Percentiles rank a stretch among this genome's conserved stretches.
These are phyloP conservation scores for Closterium sp. DNA, from an alignment of 139 green algal species.

Conservation along the genomic window DNA sequence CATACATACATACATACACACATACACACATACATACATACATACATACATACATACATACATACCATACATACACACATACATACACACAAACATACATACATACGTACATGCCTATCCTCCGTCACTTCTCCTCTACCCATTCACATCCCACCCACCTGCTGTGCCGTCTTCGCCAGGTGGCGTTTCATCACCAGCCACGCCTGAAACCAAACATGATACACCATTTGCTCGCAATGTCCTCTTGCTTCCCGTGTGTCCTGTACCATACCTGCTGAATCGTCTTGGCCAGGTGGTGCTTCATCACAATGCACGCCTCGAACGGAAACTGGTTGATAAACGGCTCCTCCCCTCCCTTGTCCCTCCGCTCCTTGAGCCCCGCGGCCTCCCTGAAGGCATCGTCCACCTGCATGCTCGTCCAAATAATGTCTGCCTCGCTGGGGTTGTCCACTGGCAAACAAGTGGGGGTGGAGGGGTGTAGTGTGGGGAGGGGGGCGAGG, in stretches of 20 bases:
- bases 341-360: background rate
- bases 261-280: conserved; percentile 23
- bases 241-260: background rate
- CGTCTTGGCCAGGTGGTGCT: conserved; percentile 46
- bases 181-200: conserved; percentile 52
- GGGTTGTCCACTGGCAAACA: conserved; percentile 39
- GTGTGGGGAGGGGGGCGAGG: too few species aligned
- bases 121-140: too few species aligned
- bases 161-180: conserved; percentile 28
- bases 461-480: too few species aligned
- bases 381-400: conserved; percentile 14
- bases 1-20: background rate
- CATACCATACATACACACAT: background rate
- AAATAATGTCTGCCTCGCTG: conserved; percentile 40
- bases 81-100: background rate
- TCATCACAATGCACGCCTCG: conserved; percentile 51
- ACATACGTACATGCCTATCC: background rate
- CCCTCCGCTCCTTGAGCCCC: background rate
- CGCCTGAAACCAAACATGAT: conserved; percentile 10
- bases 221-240: background rate
- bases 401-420: conserved; percentile 31
- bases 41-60: background rate
- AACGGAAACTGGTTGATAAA: conserved; percentile 48
- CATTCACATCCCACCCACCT: conserved; percentile 7
- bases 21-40: background rate